These are phyloP conservation scores for Fraxinus quadrangulata DNA, from an alignment of 257 asterid genomes.

Conservation along the genomic window DNA sequence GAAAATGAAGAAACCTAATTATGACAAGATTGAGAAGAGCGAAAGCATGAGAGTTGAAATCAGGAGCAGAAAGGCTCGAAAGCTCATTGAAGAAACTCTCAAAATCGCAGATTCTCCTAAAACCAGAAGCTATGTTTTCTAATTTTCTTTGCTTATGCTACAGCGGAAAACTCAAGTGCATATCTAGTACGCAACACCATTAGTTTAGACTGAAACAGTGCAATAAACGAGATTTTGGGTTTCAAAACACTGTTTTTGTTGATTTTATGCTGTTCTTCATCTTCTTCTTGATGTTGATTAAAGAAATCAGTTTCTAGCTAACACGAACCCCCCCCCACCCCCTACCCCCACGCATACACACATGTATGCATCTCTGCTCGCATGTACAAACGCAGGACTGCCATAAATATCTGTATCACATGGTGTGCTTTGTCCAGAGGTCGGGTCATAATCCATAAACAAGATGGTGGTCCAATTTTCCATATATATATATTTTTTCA, in stretches of 20 bases:
- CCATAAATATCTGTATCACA: neutral
- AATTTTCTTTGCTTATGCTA: neutral
- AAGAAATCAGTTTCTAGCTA: too few species aligned
- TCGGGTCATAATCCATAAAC: neutral
- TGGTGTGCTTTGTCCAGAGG: constrained; percentile 4
- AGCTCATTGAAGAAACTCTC: constrained; percentile 70
- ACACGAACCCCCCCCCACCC: neutral
- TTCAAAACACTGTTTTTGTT: neutral
- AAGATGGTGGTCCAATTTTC: neutral
- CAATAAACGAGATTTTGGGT: neutral
- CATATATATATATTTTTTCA: neutral
- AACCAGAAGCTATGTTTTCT: constrained; percentile 58
- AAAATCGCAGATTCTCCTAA: constrained; percentile 81
- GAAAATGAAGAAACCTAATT: constrained; percentile 45
- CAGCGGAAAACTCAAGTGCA: neutral
- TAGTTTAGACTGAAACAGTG: neutral
- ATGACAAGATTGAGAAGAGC: constrained; percentile 77
- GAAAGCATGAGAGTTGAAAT: constrained; percentile 87
- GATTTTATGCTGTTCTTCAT: neutral
- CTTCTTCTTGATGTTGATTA: neutral
- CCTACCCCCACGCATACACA: neutral
- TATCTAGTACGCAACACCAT: neutral
- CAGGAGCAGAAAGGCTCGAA: constrained; percentile 74
- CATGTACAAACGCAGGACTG: neutral
- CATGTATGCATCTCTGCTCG: neutral